Base-by-base conservation (phyloP, 495 filamentous ascomycete species). In the Penicillium verhagenii region DNA sequence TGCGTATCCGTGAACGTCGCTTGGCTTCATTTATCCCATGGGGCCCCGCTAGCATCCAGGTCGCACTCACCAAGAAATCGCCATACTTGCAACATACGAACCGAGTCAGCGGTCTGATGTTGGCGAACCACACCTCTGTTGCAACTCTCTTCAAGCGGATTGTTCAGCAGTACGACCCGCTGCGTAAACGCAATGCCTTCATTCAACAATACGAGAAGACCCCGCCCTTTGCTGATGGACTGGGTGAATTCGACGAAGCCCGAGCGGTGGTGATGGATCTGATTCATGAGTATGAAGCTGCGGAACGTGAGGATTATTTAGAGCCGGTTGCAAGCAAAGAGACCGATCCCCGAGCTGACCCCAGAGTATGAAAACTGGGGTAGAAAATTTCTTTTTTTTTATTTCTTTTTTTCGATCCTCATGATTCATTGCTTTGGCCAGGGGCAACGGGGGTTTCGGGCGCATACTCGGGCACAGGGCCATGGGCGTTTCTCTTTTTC, bases 1-100 rank as follows among this genome's bases (percentile, higher is more conserved):
- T 98, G 49, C 90, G 94, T 53, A 97, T 98, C 65, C 87, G 94
- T 31, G 94, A 98, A 72, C 89, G 94, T 45, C 86, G 89, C 40
- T 79, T 98, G 11, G 95, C 94, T 6, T 95, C 91, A 5, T 98
- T 98, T 67, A 97, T 98, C 58, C 95, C 95, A 14, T 98, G 94
- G 94, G 94, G 94, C n/a, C 94, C 94, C 0, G 94, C 94, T 10
- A 93, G 88, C 66, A 98, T 98, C 58, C 94, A 98, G 71, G 94
- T 98, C 11, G 94, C 94, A 1, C 75, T 97, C 39, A 97, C 94
- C 4, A 96, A 96, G 79, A 92, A 95, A 66, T 95, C 90, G 29
- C 95, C 94, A 3, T 97, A 98, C 70, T 85, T 97, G 46, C 84
- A 90, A 24, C 71, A 80, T 51, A 90, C 90, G 43, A 90, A 96